Evolutionary conservation across 2,329 filamentous ascomycete genomes (phyloP), one percentile per base, ranked within the genome.

Genomic region (Alternaria incomplexa): DNA sequence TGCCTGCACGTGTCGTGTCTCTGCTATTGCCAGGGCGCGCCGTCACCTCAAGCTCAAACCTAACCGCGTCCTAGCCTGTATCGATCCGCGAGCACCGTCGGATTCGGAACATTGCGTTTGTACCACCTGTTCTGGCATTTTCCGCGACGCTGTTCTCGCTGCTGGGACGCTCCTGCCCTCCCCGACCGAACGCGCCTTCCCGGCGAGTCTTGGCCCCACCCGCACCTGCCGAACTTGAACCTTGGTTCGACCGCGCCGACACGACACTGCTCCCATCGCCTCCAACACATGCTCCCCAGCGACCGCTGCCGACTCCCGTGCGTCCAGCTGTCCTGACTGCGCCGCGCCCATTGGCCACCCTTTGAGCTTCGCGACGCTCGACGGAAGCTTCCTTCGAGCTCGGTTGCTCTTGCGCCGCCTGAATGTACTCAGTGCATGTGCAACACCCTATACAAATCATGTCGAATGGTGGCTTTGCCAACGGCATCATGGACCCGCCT

Each of bases 371-470:
- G 63, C 61, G 59, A 61, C 56, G 61, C 66, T 63, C 61, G 67
- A 64, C 62, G 55, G 61, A 62, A 56, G 53, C 69, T 65, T 71
- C 63, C 70, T 67, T 72, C 69, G 67, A 73, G 69, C 73, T 68
- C 72, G 75, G 71, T 70, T 67, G 73, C 73, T 75, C 64, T 69
- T 69, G 76, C 74, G 73, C 70, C 77, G 73, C 67, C 72, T 76
- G 76, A 74, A 81, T 81, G 79, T 81, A 79, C 76, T 79, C 78
- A 46, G 79, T 80, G 73, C 79, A 80, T 71, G 55, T 62, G 55
- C 60, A 62, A 59, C 60, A 62, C 23, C 77, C 78, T 59, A 73
- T 77, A 67, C 73, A 75, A 63, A 69, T 77, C 64, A 72, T 80
- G 73, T 74, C 79, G 58, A 80, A 79, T 73, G 79, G 78, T 71